These are phyloP conservation scores for Celoporthe dispersa DNA, from an alignment of 2,329 filamentous ascomycete species.

Conservation along the genomic window DNA sequence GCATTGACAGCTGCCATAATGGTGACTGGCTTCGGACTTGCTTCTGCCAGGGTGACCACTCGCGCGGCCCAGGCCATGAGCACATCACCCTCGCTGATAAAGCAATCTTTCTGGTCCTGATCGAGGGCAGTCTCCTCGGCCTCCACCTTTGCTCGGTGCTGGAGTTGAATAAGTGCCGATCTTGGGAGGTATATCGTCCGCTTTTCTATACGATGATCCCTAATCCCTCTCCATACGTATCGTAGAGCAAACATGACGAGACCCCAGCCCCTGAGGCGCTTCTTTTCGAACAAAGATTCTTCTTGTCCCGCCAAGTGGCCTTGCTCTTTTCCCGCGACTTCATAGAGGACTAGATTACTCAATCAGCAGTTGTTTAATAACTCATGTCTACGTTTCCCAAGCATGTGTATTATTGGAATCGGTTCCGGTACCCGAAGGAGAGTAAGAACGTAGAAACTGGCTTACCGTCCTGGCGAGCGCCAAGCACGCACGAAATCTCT, in stretches of 20 bases:
- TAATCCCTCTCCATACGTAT: conserved; percentile 39
- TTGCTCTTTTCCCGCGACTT: neutral
- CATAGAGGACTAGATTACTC: neutral
- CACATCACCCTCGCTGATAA: conserved; percentile 50
- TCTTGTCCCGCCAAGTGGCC: neutral
- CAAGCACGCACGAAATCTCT: conserved; percentile 39
- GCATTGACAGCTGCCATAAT: conserved; percentile 36
- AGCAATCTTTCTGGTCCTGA: conserved; percentile 35
- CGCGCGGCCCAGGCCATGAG: conserved; percentile 44
- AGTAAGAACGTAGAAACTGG: neutral
- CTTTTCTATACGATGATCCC: conserved; percentile 37
- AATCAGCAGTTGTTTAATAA: neutral
- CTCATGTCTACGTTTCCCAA: neutral
- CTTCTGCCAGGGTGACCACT: conserved; percentile 32
- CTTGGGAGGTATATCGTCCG: conserved; percentile 45
- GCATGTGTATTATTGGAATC: neutral
- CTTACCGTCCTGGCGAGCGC: neutral
- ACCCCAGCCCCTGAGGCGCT: neutral
- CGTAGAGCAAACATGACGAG: conserved; percentile 21
- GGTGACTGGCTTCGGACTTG: conserved; percentile 33
- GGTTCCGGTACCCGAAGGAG: neutral
- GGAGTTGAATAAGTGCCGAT: conserved; percentile 37
- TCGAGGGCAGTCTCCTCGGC: conserved; percentile 26
- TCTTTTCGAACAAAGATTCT: neutral
- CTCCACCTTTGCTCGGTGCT: conserved; percentile 38